Percentiles rank a stretch among this genome's conserved stretches.
phyloP scores from a whole-genome alignment of 257 asterid species.

The Solanum lycopersicoides region DNA sequence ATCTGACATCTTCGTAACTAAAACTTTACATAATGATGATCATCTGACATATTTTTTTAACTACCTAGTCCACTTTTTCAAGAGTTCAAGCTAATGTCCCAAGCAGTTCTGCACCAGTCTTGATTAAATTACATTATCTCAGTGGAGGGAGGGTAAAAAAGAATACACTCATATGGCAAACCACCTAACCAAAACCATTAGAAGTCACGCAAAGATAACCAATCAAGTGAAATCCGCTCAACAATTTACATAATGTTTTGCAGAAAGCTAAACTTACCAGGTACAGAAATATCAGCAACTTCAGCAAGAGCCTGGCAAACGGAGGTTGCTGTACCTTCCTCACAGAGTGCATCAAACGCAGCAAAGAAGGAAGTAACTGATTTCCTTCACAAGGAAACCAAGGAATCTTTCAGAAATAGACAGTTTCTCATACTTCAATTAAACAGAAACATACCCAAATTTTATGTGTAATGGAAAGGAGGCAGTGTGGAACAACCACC shows the following conservation, averaged over 20 bases:
- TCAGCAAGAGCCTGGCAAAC: slow-evolving; percentile 88
- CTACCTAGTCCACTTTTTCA: background rate
- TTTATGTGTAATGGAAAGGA: background rate
- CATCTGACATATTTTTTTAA: background rate
- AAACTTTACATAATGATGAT: background rate
- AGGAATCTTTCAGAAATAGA: background rate
- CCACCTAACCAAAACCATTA: background rate
- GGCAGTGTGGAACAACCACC: background rate
- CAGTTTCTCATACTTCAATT: background rate
- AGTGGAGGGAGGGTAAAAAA: background rate
- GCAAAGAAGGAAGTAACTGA: slow-evolving; percentile 90
- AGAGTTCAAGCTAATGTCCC: background rate
- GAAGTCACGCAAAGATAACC: background rate
- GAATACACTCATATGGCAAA: background rate
- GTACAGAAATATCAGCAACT: slow-evolving; percentile 82
- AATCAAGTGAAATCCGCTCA: background rate
- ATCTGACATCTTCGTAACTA: background rate
- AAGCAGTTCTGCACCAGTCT: background rate
- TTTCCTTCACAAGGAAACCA: slow-evolving; percentile 38
- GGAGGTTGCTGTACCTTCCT: slow-evolving; percentile 93
- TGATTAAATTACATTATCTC: background rate
- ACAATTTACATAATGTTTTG: background rate
- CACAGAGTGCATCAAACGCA: slow-evolving; percentile 88
- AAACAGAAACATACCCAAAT: background rate
- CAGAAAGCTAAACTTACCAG: slow-evolving; percentile 37